Evolutionary conservation across 2,329 filamentous ascomycete genomes (phyloP), one percentile per base, ranked within the genome.

Genomic region (Colletotrichum echinochloae): DNA sequence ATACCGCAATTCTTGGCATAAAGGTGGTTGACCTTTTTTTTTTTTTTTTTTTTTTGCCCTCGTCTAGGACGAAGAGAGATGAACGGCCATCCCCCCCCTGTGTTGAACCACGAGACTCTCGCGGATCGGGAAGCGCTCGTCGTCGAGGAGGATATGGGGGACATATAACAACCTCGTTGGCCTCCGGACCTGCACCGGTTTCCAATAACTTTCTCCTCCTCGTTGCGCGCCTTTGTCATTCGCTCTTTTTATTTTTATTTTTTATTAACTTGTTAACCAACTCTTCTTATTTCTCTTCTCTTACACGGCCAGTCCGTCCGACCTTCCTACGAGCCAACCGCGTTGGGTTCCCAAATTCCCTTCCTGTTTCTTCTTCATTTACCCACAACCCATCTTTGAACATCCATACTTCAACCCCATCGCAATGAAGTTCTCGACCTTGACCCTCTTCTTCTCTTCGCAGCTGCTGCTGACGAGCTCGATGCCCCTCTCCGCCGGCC

Each of bases 391-490:
- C 20, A n/a, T 11, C 23, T 4, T 33, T 8, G 30, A 33, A 33
- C 44, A 7, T 23, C 35, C 35, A 33, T 33, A 4, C 6, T 5
- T 52, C 33, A 4, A 2, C 23, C 1, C 33, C 35, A 35, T 3
- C 51, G 57, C 51, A 16, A 70, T 70, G 67, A 70, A 33, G 57
- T 8, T 67, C 16, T 70, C 67, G 26, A 20, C 41, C 20, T 8
- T 62, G 1, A 5, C 60, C 23, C 9, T 49, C 5, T 46, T 49
- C 7, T 52, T 67, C 39, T 70, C 67, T 1, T 46, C 51, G 0
- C 64, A 70, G 20, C 12, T 70, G 8, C 44, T 67, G 1, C 26
- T 52, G 3, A 52, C 28, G 16, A 23, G 35, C 5, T 66, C 63
- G 23, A 30, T 67, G 41, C 67, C 67, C 5, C 49, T 70, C 4